These are phyloP conservation scores for Saprolegnia parasitica DNA, from an alignment of 352 stramenopile genomes.

Conservation along the genomic window DNA sequence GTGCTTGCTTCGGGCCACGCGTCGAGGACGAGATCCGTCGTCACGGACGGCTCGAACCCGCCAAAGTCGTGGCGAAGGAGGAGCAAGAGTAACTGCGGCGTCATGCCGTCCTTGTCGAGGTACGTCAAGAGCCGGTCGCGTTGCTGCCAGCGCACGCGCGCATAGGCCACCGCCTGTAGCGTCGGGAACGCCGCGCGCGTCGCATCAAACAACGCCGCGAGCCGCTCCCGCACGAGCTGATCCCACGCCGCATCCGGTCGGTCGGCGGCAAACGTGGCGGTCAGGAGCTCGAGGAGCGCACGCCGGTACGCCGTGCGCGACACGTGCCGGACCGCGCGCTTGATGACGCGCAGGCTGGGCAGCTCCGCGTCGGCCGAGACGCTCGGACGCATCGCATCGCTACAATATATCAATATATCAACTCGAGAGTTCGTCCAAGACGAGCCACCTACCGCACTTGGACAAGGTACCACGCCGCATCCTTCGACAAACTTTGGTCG, in stretches of 20 bases:
- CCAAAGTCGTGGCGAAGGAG: constrained; percentile 4
- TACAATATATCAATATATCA: neutral
- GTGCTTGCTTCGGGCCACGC: neutral
- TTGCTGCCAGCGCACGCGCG: constrained; percentile 3
- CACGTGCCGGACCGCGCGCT: neutral
- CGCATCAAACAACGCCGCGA: neutral
- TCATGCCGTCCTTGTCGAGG: neutral
- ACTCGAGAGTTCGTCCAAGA: neutral
- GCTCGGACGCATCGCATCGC: neutral
- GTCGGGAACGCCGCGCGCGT: neutral
- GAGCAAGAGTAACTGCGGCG: neutral
- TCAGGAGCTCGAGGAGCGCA: neutral
- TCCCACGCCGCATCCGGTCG: neutral
- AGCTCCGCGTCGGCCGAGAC: neutral
- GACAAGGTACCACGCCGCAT: neutral
- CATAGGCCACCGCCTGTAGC: neutral
- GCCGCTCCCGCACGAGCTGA: neutral
- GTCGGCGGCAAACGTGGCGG: neutral
- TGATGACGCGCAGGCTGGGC: neutral
- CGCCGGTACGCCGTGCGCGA: neutral
- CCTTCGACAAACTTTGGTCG: neutral
- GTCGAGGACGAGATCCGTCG: neutral
- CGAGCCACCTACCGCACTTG: neutral
- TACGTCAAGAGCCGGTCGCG: neutral
- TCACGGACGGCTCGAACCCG: neutral